Evolutionary conservation across 345 rosid genomes (phyloP), one percentile per base, ranked within the genome.

Genomic region (Iberis pinnata): DNA sequence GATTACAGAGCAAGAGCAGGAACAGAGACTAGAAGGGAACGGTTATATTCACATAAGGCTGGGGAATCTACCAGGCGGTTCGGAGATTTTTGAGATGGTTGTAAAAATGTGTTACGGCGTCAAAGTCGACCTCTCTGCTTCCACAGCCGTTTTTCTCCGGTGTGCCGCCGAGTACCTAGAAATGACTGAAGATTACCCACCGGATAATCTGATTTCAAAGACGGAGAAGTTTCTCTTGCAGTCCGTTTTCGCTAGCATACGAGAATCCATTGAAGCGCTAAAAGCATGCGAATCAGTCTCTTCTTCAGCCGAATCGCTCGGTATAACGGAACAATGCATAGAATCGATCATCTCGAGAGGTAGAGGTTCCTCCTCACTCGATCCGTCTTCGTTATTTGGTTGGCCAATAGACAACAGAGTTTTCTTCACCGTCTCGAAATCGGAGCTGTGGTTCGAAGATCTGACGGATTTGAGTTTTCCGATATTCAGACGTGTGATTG

Each of bases 71-170:
- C 98, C 98, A 2, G 96, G 98, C 4, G 86, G 98, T 18, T 83
- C 96, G 8, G 88, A 83, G 47, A 69, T 86, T 9, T 92, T 92
- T 67, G 95, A 92, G 78, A 50, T 78, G 79, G 83, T 78, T 14
- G 88, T 89, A 9, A 92, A 85, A 80, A 88, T 85, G 76, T 92
- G 95, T 70, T 92, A 92, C 65, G 96, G 96, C 15, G 90, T 88
- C 46, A 92, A 81, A 65, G 33, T 85, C 61, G 98, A 84, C 27
- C 68, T 92, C 50, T 70, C 88, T 3, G 60, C 93, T 53, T 70
- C 79, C 63, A 77, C 65, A 39, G 86, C 70, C 7, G 88, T 71
- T 4, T 95, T 82, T 0, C 96, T 92, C 46, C 93, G 86, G 29
- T 92, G 96, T 69, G 98, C 89, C 22, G 93, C 83, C 8, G 86